A percentile compares a stretch with the other conserved stretches of the same genome.
Conservation (phyloP, 139 green algal species). For the Chlamydomonas incerta region DNA sequence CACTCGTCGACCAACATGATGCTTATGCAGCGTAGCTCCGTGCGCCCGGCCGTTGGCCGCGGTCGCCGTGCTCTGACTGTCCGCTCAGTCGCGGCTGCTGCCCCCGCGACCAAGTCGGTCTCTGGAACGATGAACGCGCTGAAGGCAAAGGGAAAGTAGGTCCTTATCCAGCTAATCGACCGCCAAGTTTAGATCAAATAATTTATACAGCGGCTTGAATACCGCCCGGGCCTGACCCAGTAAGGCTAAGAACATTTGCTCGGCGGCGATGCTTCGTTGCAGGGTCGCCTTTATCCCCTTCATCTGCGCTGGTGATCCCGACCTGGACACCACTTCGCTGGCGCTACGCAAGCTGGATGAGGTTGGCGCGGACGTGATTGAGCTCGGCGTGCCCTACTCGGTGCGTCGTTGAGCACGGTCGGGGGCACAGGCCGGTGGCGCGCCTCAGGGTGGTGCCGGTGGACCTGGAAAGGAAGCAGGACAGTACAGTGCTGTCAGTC, state of each 20-base stretch:
- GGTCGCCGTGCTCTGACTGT: background rate
- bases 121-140: slow-evolving; percentile 72
- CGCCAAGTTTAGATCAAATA: slow-evolving; percentile 9
- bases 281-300: slow-evolving; percentile 96
- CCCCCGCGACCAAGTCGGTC: slow-evolving; percentile 47
- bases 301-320: slow-evolving; percentile 94
- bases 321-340: slow-evolving; percentile 87
- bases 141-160: slow-evolving; percentile 69
- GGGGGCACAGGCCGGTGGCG: too few relatives aligned
- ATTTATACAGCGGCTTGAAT: too few relatives aligned
- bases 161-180: background rate
- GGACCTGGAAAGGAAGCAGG: too few relatives aligned
- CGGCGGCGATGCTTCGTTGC: background rate
- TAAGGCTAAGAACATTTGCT: background rate
- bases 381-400: slow-evolving; percentile 93
- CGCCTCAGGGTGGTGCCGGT: too few relatives aligned
- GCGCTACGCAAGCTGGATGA: slow-evolving; percentile 84
- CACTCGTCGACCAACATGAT: background rate
- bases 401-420: slow-evolving; percentile 47
- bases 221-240: too few relatives aligned
- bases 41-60: background rate
- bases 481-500: too few relatives aligned
- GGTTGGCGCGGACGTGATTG: slow-evolving; percentile 94
- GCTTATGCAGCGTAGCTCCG: background rate
- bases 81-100: slow-evolving; percentile 11